These are phyloP conservation scores for Carex cristatella DNA, from an alignment of 176 grass and related monocot genomes.

Conservation along the genomic window DNA sequence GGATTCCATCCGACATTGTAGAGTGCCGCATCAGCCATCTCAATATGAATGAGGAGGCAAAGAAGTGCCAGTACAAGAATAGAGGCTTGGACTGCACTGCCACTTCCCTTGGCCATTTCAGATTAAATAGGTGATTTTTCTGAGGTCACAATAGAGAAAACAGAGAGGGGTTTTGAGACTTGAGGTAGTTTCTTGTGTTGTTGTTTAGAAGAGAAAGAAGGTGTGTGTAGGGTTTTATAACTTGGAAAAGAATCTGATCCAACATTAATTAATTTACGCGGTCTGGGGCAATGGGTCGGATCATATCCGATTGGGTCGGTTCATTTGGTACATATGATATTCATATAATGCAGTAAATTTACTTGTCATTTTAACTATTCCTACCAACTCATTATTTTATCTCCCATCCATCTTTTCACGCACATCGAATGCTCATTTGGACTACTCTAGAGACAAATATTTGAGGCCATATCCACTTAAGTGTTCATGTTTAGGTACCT, in stretches of 20 bases:
- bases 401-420: too few relatives aligned
- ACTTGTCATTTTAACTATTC: too few relatives aligned
- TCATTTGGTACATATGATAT: too few relatives aligned
- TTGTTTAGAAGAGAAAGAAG: not conserved
- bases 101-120: conserved; percentile 63
- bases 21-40: conserved; percentile 28
- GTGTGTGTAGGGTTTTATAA: not conserved
- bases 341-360: too few relatives aligned
- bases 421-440: too few relatives aligned
- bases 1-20: conserved; percentile 65
- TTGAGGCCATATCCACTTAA: too few relatives aligned
- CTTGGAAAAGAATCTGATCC: not conserved
- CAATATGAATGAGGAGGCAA: conserved; percentile 32
- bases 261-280: not conserved
- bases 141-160: not conserved
- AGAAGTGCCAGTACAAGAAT: conserved; percentile 26
- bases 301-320: not conserved
- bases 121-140: not conserved
- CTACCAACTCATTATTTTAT: too few relatives aligned
- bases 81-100: conserved; percentile 40
- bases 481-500: too few relatives aligned
- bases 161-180: conserved; percentile 1
- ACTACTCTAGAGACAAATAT: too few relatives aligned
- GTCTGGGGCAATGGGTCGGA: not conserved
- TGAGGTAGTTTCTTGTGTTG: not conserved